These are phyloP conservation scores for Penicillium parvum DNA, from an alignment of 495 filamentous ascomycete species.

Conservation along the genomic window DNA sequence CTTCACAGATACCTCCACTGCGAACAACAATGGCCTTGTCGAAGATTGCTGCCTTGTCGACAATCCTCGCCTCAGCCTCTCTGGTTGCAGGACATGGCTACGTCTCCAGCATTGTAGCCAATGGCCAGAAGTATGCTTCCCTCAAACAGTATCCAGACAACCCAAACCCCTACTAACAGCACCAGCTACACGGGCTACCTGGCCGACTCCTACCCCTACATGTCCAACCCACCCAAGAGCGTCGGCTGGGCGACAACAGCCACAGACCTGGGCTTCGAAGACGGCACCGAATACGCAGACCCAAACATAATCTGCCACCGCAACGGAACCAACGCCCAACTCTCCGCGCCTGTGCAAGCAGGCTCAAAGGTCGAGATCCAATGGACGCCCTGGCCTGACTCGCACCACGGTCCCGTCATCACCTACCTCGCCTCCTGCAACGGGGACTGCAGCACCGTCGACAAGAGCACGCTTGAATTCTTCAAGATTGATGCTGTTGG, in stretches of 20 bases:
- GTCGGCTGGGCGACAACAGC: constrained; percentile 54
- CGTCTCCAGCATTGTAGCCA: constrained; percentile 51
- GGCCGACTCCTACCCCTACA: constrained; percentile 29
- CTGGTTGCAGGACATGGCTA: constrained; percentile 55
- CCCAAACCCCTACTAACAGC: neutral
- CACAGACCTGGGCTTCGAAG: constrained; percentile 56
- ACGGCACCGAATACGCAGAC: constrained; percentile 42
- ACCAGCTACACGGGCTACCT: constrained; percentile 33
- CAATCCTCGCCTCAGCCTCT: constrained; percentile 38
- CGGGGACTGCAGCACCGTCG: constrained; percentile 58
- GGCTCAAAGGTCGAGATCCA: constrained; percentile 53
- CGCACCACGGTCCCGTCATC: constrained; percentile 66
- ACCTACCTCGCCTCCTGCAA: constrained; percentile 70
- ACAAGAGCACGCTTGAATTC: constrained; percentile 59
- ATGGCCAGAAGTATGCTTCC: constrained; percentile 39
- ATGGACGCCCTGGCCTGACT: constrained; percentile 64
- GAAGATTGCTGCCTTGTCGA: constrained; percentile 25
- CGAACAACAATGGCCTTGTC: constrained; percentile 20
- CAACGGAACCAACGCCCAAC: constrained; percentile 45
- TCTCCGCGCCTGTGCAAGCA: constrained; percentile 49
- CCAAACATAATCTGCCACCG: constrained; percentile 68
- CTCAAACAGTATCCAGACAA: neutral
- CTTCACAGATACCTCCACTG: neutral
- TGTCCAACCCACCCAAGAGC: constrained; percentile 42
- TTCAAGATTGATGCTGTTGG: constrained; percentile 73